phyloP scores from a whole-genome alignment of 23 red algal genomes.

The Chondrus crispus region DNA sequence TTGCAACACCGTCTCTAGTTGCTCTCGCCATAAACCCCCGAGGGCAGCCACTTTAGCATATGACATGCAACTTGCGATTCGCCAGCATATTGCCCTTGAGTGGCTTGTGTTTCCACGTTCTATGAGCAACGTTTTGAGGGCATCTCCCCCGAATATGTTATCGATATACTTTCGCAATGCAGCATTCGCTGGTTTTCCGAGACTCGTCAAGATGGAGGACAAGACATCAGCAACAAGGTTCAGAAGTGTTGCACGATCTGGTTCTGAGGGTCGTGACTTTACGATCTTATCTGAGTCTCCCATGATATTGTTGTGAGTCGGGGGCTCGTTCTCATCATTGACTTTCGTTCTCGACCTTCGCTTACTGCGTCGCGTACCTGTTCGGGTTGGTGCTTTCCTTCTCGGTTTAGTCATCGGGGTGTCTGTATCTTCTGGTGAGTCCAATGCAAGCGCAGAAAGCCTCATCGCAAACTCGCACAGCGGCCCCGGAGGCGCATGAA shows the following conservation, averaged over 20 bases:
- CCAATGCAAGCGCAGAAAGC: conserved; percentile 10
- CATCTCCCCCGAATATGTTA: conserved; percentile 51
- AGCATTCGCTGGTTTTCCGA: conserved; percentile 33
- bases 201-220: conserved; percentile 24
- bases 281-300: neutral
- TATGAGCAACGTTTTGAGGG: conserved; percentile 9
- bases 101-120: neutral
- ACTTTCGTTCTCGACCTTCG: neutral
- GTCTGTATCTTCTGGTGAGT: neutral
- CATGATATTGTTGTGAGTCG: neutral
- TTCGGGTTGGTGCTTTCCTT: too few relatives aligned
- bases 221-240: conserved; percentile 38
- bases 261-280: neutral
- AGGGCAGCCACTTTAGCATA: conserved; percentile 3
- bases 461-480: conserved; percentile 58
- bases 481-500: conserved; percentile 58
- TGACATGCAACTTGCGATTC: conserved; percentile 47
- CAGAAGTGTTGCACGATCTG: neutral
- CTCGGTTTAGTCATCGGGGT: neutral
- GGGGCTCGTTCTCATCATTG: conserved; percentile 11
- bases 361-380: neutral
- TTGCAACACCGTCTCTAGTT: conserved; percentile 18
- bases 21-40: conserved; percentile 34
- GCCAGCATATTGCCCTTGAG: neutral
- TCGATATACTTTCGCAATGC: conserved; percentile 18